Evolutionary conservation across 192 early-diverging fungal species (phyloP).

Genomic region (Coemansia guatemalensis): DNA sequence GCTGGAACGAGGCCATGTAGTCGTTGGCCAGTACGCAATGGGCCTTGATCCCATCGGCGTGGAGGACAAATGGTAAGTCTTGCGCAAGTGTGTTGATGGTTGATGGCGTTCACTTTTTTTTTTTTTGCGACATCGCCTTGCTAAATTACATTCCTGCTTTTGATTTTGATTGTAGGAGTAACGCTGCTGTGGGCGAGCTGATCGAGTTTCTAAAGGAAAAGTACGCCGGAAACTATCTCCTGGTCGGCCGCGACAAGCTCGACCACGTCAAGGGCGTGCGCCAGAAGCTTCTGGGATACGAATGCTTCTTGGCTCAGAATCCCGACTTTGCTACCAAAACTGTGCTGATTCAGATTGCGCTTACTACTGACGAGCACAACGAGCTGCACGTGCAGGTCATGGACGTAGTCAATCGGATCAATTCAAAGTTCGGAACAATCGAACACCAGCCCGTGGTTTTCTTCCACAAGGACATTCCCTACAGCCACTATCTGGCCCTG

Average conservation of each 20-base stretch:
- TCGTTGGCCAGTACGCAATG: constrained; percentile 93
- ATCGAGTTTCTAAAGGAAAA: constrained; percentile 75
- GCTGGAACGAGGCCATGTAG: constrained; percentile 73
- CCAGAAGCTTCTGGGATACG: constrained; percentile 92
- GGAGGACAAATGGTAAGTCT: constrained; percentile 59
- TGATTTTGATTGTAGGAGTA: constrained; percentile 22
- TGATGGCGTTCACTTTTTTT: not conserved
- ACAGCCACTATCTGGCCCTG: constrained; percentile 87
- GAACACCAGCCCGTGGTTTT: constrained; percentile 89
- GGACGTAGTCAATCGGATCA: constrained; percentile 90
- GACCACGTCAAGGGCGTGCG: constrained; percentile 95
- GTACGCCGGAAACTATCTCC: constrained; percentile 89
- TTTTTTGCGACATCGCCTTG: not conserved
- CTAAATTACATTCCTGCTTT: not conserved
- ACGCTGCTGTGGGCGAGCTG: constrained; percentile 73
- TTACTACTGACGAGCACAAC: constrained; percentile 90
- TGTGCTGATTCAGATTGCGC: constrained; percentile 91
- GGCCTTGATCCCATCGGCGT: constrained; percentile 83
- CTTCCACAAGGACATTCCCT: constrained; percentile 89
- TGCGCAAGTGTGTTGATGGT: not conserved
- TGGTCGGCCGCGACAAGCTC: constrained; percentile 94
- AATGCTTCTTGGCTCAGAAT: constrained; percentile 79
- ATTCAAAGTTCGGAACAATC: constrained; percentile 87
- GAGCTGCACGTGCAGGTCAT: constrained; percentile 82
- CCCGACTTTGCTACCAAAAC: constrained; percentile 93